A percentile compares a stretch with the other conserved stretches of the same genome.
phyloP scores from a whole-genome alignment of 495 filamentous ascomycete genomes.

The Filosporella fistucella region DNA sequence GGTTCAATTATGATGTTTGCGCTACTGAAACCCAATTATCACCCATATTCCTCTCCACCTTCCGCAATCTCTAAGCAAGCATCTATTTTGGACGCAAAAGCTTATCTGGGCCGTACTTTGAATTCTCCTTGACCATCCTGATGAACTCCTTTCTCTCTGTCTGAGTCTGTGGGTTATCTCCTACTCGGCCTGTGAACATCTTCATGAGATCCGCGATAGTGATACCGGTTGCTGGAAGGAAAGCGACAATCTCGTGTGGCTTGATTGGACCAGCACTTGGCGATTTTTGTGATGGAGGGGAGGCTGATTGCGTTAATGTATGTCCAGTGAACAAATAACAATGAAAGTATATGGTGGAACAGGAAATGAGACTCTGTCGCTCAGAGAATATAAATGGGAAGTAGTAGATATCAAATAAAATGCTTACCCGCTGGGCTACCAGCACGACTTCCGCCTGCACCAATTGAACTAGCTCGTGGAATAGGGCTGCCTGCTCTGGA shows the following conservation, averaged over 20 bases:
- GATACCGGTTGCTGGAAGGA: conserved; percentile 56
- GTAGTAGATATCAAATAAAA: neutral
- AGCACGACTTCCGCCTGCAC: conserved; percentile 41
- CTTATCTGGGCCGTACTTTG: conserved; percentile 40
- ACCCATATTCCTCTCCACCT: too few species aligned
- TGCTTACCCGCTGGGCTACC: conserved; percentile 38
- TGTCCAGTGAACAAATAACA: neutral
- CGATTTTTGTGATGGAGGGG: neutral
- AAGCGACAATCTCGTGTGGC: conserved; percentile 65
- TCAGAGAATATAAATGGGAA: neutral
- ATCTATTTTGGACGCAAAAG: conserved; percentile 30
- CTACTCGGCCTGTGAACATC: conserved; percentile 57
- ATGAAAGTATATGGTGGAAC: neutral
- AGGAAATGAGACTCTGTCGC: too few species aligned
- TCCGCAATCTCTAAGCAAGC: too few species aligned
- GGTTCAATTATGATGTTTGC: too few species aligned
- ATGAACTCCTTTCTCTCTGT: conserved; percentile 44
- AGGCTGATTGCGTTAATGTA: neutral
- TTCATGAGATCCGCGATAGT: conserved; percentile 55
- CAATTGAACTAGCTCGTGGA: conserved; percentile 8
- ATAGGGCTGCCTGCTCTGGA: conserved; percentile 40
- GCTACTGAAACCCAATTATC: too few species aligned
- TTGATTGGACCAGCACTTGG: conserved; percentile 42
- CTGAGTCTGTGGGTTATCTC: conserved; percentile 31
- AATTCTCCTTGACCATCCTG: conserved; percentile 44